Evolutionary conservation across 78 protist species (phyloP).

Genomic region (Diacronema lutheri): DNA sequence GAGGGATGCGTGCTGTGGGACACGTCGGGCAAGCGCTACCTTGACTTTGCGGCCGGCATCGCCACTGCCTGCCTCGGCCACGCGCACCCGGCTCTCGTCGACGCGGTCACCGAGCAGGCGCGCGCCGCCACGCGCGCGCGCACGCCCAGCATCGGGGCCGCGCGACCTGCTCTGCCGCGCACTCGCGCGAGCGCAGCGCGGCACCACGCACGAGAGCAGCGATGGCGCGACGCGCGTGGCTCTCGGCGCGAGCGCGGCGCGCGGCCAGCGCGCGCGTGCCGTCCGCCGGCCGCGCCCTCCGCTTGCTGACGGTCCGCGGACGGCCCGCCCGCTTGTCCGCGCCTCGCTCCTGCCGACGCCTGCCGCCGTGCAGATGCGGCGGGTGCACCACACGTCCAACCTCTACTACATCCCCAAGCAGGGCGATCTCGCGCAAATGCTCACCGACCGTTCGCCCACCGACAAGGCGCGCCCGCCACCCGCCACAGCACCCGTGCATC

Average conservation of each 20-base stretch:
- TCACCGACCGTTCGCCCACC: not conserved
- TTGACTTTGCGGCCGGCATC: slow-evolving; percentile 17
- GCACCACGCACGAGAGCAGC: too few species aligned
- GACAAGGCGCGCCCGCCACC: not conserved
- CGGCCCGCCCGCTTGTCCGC: too few species aligned
- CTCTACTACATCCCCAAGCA: slow-evolving; percentile 13
- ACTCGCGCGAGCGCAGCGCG: too few species aligned
- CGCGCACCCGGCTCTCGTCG: not conserved
- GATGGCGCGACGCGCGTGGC: too few species aligned
- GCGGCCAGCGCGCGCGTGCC: too few species aligned
- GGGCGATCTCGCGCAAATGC: not conserved
- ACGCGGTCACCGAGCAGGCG: not conserved
- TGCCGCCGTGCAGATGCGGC: not conserved
- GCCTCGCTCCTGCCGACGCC: not conserved
- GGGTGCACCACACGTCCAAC: slow-evolving; percentile 18
- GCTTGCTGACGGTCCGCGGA: too few species aligned
- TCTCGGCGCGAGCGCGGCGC: too few species aligned
- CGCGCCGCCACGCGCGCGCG: too few species aligned
- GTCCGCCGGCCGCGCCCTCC: too few species aligned
- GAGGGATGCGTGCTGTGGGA: not conserved
- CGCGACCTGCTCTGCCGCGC: too few species aligned
- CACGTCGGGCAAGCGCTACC: not conserved
- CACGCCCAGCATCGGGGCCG: too few species aligned
- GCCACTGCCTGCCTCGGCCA: slow-evolving; percentile 15
- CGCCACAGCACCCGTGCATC: not conserved